Evolutionary conservation across 257 asterid genomes (phyloP), one percentile per base, ranked within the genome.

Genomic region (Lantana camara): DNA sequence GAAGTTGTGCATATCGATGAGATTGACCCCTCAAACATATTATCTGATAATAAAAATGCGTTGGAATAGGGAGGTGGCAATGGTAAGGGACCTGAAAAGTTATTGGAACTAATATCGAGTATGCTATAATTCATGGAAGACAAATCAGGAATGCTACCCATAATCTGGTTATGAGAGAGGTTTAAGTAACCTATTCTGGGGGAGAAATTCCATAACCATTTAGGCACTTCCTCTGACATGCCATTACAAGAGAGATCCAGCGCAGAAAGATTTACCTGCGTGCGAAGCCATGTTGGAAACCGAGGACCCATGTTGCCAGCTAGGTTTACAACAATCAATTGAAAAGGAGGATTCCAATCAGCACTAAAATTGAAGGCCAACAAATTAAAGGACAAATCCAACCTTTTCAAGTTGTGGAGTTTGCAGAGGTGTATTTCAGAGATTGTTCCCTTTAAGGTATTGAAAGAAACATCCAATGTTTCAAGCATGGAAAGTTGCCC

Each of bases 271-370:
- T 17, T 23, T 1, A 10, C 45, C 19, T 67, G 81, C 42, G 58
- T 73, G 49, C 15, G 61, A 22, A 76, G 29, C 85, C 82, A 76
- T 20, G 46, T 9, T 0, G 80, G 85, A 41, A 80, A 80, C 51
- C 7, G 57, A 22, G 69, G 66, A 4, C 84, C 81, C 42, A 72
- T 4, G 10, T 55, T 47, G 63, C 79, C 34, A 16, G 29, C 45
- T 14, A 79, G 59, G 0, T 0, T 2, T 46, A 79, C 4, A 8
- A 0, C 0, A 13, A 20, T 2, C 22, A 79, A 22, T 1, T 72
- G 65, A 22, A 75, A 75, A 63, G 71, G 68, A 47, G 81, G 81
- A 40, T 13, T 15, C 84, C 81, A 75, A 13, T 55, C 35, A 0
- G 44, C 20, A 45, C 57, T 38, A 2, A 52, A 14, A 19, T 75